Conservation (phyloP, 352 stramenopile genomes). For the Elongisporangium anandrum region DNA sequence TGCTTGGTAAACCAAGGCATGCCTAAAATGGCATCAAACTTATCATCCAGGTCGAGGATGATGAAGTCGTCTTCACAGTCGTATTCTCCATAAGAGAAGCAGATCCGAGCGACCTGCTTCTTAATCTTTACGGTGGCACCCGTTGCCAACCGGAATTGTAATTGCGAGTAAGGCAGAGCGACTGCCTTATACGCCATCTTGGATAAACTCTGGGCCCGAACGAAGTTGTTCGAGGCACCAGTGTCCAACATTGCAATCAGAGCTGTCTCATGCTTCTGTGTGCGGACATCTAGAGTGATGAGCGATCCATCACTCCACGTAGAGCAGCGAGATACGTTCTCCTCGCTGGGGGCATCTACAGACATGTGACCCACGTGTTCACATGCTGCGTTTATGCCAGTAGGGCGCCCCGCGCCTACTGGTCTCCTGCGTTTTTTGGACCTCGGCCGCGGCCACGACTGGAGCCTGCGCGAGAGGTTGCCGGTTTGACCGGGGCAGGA, state of each 20-base stretch:
- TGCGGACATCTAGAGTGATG: background rate
- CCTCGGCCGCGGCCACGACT: no score
- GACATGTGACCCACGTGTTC: no score
- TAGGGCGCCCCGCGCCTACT: no score
- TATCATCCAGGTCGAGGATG: constrained; percentile 19
- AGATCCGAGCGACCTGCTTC: background rate
- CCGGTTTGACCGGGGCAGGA: no score
- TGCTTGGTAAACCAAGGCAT: no score
- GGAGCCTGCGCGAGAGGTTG: no score
- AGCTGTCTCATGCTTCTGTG: background rate
- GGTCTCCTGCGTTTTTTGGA: no score
- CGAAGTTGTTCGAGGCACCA: constrained; percentile 21
- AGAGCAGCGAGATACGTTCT: background rate
- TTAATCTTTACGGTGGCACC: no score
- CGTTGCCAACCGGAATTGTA: no score
- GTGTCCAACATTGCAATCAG: constrained; percentile 14
- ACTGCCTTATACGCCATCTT: background rate
- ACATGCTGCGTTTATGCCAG: no score
- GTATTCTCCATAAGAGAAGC: constrained; percentile 15
- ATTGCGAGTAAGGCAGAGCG: no score
- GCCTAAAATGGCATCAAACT: constrained; percentile 20
- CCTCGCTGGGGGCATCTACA: background rate
- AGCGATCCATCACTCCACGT: background rate
- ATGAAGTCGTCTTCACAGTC: constrained; percentile 21
- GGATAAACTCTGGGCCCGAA: constrained; percentile 8